Percentiles rank a stretch among this genome's conserved stretches.
phyloP scores from a whole-genome alignment of 345 rosid genomes.

The Linum tenue region DNA sequence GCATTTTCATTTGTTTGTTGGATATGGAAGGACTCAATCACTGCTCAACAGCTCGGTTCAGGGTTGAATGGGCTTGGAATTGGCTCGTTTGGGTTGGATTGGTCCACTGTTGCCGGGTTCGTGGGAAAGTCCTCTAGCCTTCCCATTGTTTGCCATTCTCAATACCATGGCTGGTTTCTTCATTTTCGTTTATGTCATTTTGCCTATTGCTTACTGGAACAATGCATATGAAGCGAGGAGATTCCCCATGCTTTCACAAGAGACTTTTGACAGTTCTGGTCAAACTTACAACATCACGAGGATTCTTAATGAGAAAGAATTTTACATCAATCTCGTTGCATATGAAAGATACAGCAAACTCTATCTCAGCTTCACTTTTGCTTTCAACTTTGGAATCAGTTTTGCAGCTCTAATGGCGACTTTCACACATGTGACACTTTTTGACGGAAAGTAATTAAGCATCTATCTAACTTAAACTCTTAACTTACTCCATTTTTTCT shows the following conservation, averaged over 20 bases:
- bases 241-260: not conserved
- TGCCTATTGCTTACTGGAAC: not conserved
- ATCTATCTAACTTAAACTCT: not conserved
- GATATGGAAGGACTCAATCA: no score
- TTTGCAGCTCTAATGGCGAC: no score
- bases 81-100: not conserved
- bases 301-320: not conserved
- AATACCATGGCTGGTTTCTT: not conserved
- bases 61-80: no score
- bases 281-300: not conserved
- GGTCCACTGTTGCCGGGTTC: not conserved
- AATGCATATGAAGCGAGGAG: no score
- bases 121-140: no score
- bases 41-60: no score
- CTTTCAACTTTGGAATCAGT: no score
- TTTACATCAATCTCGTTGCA: no score
- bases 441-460: not conserved
- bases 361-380: no score
- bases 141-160: no score
- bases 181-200: not conserved
- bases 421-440: not conserved
- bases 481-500: no score
- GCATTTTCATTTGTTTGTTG: no score
- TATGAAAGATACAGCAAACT: not conserved
- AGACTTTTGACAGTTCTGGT: not conserved